Percentiles rank a stretch among this genome's conserved stretches.
These are phyloP conservation scores for Vitis rupestris DNA, from an alignment of 164 flowering plant species.

Conservation along the genomic window DNA sequence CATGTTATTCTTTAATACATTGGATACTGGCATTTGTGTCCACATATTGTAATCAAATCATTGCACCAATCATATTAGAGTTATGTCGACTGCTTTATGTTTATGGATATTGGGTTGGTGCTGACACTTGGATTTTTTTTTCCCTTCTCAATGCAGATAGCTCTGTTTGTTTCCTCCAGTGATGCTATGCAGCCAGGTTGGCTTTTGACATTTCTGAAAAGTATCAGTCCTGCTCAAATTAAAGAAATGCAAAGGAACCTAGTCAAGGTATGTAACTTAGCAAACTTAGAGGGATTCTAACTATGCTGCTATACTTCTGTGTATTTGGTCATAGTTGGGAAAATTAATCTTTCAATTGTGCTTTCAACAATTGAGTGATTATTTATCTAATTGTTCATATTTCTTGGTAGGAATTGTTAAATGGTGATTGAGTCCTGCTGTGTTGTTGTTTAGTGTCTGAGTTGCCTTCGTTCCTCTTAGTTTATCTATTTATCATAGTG, in stretches of 20 bases:
- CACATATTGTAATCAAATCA: too few species aligned
- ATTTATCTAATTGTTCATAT: background rate
- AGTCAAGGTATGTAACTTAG: constrained; percentile 58
- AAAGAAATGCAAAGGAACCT: constrained; percentile 64
- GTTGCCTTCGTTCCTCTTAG: too few species aligned
- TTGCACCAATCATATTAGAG: background rate
- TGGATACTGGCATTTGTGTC: too few species aligned
- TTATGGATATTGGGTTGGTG: background rate
- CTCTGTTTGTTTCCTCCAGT: constrained; percentile 84
- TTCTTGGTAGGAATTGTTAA: background rate
- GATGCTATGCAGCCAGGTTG: constrained; percentile 87
- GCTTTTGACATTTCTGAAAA: constrained; percentile 66
- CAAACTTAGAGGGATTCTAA: background rate
- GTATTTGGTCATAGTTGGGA: background rate
- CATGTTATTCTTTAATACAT: too few species aligned
- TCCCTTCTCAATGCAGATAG: constrained; percentile 57
- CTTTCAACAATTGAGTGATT: too few species aligned
- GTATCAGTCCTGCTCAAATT: constrained; percentile 42
- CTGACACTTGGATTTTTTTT: background rate
- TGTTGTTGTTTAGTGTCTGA: too few species aligned
- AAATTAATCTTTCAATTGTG: background rate
- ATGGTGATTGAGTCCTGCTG: too few species aligned
- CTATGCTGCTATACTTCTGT: background rate
- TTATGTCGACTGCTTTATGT: background rate
- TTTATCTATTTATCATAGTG: too few species aligned